A percentile compares a stretch with the other conserved stretches of the same genome.
phyloP scores from a whole-genome alignment of 345 rosid genomes.

The Eucalyptus curtisii region DNA sequence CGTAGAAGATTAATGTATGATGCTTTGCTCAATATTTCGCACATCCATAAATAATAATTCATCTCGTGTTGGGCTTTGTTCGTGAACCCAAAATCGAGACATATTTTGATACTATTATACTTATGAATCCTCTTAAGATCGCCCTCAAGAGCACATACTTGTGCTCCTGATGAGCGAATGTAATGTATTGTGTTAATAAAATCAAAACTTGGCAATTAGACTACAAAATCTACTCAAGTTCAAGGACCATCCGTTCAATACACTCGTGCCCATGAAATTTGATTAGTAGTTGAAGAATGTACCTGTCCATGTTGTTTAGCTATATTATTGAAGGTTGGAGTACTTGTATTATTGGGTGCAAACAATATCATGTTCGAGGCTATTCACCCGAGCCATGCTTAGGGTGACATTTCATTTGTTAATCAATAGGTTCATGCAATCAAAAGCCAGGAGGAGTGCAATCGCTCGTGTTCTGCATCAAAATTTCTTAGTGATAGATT shows the following conservation, averaged over 20 bases:
- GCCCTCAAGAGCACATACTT: background rate
- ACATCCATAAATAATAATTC: too few relatives aligned
- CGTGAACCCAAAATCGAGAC: too few relatives aligned
- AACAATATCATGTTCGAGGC: background rate
- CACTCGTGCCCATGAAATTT: background rate
- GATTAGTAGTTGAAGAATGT: background rate
- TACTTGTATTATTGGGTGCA: background rate
- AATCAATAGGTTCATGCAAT: background rate
- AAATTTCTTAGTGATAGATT: background rate
- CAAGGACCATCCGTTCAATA: background rate
- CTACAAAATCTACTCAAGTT: background rate
- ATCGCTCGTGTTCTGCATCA: background rate
- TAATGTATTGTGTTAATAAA: background rate
- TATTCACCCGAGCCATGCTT: background rate
- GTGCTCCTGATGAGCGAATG: background rate
- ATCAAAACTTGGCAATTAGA: background rate
- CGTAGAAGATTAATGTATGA: too few relatives aligned
- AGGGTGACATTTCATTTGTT: background rate
- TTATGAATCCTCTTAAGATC: background rate
- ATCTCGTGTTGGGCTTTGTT: too few relatives aligned
- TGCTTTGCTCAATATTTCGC: too few relatives aligned
- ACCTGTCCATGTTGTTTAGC: background rate
- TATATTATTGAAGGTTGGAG: background rate
- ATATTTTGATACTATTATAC: background rate
- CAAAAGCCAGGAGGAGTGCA: background rate